Evolutionary conservation across 177 flowering plant genomes (phyloP).

Genomic region (Vitis hybrid): DNA sequence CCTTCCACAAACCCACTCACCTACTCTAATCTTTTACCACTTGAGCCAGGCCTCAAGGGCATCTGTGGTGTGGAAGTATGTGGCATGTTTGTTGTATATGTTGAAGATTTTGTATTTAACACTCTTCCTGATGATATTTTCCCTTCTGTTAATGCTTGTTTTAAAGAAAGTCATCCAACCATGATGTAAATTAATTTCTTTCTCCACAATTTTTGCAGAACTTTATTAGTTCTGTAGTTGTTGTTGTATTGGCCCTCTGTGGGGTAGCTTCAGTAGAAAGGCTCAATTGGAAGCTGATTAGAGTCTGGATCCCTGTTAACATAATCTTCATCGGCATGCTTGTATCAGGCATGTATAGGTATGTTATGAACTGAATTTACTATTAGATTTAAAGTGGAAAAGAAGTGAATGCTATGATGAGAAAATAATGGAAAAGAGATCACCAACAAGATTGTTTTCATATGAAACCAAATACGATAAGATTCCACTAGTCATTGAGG

Average conservation of each 20-base stretch:
- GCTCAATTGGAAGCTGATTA: conserved; percentile 65
- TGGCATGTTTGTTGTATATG: too few species aligned
- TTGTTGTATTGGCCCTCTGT: conserved; percentile 36
- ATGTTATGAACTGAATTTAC: neutral
- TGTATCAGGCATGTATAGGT: conserved; percentile 67
- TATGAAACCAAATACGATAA: neutral
- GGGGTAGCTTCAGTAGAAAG: conserved; percentile 64
- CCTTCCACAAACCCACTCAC: too few species aligned
- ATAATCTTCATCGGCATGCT: conserved; percentile 88
- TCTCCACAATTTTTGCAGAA: conserved; percentile 51
- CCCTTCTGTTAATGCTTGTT: too few species aligned
- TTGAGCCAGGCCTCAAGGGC: too few species aligned
- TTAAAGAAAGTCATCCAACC: too few species aligned
- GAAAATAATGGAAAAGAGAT: too few species aligned
- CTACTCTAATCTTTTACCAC: too few species aligned
- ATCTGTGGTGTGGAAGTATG: too few species aligned
- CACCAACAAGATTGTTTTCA: neutral
- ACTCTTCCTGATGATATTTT: too few species aligned
- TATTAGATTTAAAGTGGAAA: neutral
- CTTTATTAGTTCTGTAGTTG: conserved; percentile 51
- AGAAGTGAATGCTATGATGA: neutral
- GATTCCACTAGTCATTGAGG: neutral
- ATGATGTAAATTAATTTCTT: neutral
- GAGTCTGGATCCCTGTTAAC: conserved; percentile 79
- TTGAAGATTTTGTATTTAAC: too few species aligned